Conservation (phyloP, 345 rosid genomes). For the Clarkia xantiana region DNA sequence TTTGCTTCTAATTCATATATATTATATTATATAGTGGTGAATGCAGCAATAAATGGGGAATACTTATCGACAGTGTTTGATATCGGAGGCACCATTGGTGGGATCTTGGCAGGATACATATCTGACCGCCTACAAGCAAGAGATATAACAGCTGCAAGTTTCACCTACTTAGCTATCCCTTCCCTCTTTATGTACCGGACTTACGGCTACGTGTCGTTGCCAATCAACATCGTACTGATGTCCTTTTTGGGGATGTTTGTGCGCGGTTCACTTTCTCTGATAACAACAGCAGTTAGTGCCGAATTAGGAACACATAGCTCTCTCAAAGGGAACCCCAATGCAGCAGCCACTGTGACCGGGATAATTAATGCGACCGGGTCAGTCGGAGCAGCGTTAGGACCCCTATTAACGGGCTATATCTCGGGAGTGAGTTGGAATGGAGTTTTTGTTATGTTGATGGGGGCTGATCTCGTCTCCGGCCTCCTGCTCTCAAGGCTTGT, state of each 20-base stretch:
- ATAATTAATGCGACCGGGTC: slow-evolving; percentile 94
- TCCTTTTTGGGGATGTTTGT: slow-evolving; percentile 73
- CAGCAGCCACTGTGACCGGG: slow-evolving; percentile 82
- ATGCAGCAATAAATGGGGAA: slow-evolving; percentile 71
- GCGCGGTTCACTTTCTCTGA: slow-evolving; percentile 75
- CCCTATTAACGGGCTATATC: slow-evolving; percentile 69
- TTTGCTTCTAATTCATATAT: too few relatives aligned
- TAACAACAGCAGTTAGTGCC: slow-evolving; percentile 84
- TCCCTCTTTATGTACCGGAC: slow-evolving; percentile 60
- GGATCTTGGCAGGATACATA: slow-evolving; percentile 82
- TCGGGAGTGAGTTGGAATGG: slow-evolving; percentile 70
- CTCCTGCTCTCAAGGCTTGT: slow-evolving; percentile 64
- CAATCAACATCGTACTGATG: slow-evolving; percentile 49
- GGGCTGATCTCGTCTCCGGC: slow-evolving; percentile 62
- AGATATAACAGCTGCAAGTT: slow-evolving; percentile 79
- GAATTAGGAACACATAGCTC: slow-evolving; percentile 86
- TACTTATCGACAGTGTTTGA: slow-evolving; percentile 82
- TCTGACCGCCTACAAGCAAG: slow-evolving; percentile 67
- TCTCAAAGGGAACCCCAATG: slow-evolving; percentile 65
- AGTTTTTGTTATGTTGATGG: slow-evolving; percentile 90
- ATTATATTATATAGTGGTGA: too few relatives aligned
- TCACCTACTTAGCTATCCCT: slow-evolving; percentile 80
- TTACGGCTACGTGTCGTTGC: slow-evolving; percentile 57
- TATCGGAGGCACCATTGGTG: slow-evolving; percentile 85
- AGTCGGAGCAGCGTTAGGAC: slow-evolving; percentile 87